These are phyloP conservation scores for Nannochloropsis gaditana DNA, from an alignment of 108 stramenopile genomes.

Conservation along the genomic window DNA sequence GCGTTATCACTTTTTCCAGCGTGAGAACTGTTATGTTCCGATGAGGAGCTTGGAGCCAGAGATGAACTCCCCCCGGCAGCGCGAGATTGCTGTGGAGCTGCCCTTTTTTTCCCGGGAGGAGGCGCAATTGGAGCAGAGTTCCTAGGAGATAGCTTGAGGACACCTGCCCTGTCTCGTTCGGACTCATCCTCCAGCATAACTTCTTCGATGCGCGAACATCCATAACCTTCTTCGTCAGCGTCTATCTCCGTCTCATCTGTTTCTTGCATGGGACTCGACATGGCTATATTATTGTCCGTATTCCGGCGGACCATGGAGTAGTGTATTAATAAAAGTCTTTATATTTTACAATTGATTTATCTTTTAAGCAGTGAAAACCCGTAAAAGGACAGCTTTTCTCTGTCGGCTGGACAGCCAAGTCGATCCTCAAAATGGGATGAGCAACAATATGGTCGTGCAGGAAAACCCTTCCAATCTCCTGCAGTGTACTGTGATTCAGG, in stretches of 20 bases:
- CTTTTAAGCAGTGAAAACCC: too few relatives aligned
- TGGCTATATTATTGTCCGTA: background rate
- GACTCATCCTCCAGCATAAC: background rate
- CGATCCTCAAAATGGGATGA: too few relatives aligned
- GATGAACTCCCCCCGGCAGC: background rate
- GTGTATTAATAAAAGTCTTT: background rate
- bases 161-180: background rate
- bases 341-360: too few relatives aligned
- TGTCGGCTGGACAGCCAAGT: too few relatives aligned
- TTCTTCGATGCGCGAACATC: conserved; percentile 8
- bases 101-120: too few relatives aligned
- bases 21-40: too few relatives aligned
- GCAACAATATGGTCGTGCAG: too few relatives aligned
- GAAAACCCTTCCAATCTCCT: too few relatives aligned
- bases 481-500: too few relatives aligned
- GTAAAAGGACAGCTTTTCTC: too few relatives aligned
- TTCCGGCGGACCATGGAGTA: background rate
- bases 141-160: background rate
- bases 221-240: background rate
- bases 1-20: background rate
- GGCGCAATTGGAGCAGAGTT: background rate
- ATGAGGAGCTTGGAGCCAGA: too few relatives aligned
- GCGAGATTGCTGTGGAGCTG: background rate
- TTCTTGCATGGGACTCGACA: background rate
- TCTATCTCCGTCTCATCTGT: background rate